Percentiles rank a stretch among this genome's conserved stretches.
These are phyloP conservation scores for Heritiera fomes DNA, from an alignment of 345 rosid genomes.

Conservation along the genomic window DNA sequence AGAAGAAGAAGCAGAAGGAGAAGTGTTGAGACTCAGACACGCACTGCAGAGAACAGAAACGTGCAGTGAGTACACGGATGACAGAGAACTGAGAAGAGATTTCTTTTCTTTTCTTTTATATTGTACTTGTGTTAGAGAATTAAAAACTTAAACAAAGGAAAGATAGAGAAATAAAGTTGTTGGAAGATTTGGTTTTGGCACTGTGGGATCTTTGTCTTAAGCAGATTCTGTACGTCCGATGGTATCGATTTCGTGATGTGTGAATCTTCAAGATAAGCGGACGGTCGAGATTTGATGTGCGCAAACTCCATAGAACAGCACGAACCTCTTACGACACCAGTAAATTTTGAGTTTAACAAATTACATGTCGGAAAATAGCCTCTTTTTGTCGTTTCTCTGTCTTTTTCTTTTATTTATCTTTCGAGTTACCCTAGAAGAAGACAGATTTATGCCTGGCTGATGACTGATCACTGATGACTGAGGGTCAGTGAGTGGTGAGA, in stretches of 20 bases:
- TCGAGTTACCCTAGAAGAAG: background rate
- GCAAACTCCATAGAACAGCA: background rate
- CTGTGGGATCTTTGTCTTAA: conserved; percentile 30
- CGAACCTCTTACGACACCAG: background rate
- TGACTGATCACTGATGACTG: too few relatives aligned
- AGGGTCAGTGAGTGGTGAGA: too few relatives aligned
- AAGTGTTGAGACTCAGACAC: conserved; percentile 11
- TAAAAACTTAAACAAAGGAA: background rate
- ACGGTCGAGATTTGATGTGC: conserved; percentile 25
- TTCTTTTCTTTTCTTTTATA: background rate
- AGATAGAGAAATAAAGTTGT: background rate
- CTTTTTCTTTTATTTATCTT: too few relatives aligned
- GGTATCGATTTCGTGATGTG: conserved; percentile 20
- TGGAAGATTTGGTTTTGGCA: conserved; percentile 1
- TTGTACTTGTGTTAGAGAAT: background rate
- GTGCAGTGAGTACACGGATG: conserved; percentile 21
- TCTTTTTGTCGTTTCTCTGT: background rate
- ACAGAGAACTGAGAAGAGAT: conserved; percentile 21
- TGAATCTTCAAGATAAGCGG: conserved; percentile 18
- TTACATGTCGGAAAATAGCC: conserved; percentile 16
- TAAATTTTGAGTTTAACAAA: conserved; percentile 15
- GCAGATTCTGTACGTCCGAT: conserved; percentile 40
- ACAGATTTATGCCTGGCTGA: too few relatives aligned
- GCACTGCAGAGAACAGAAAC: conserved; percentile 33
- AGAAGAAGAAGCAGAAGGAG: background rate